Conservation (phyloP, 1,284 basidiomycete genomes). For the Sanghuangporus baumii region DNA sequence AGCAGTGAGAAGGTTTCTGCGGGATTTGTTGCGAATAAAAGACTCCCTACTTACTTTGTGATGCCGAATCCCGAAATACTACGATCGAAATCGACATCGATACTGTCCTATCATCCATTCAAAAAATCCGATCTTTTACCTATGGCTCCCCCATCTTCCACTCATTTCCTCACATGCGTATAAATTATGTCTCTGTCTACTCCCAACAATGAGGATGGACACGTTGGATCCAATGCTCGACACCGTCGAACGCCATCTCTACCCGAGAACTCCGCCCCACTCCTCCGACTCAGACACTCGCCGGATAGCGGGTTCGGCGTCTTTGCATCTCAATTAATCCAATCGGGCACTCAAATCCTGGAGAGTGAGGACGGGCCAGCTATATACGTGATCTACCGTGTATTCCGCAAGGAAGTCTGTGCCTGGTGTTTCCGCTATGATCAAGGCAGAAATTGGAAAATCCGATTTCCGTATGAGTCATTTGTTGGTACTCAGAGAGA, state of each 20-base stretch:
- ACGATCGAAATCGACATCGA: too few relatives aligned
- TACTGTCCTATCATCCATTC: too few relatives aligned
- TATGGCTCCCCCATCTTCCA: too few relatives aligned
- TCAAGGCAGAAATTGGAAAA: conserved; percentile 19
- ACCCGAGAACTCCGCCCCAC: background rate
- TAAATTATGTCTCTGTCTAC: too few relatives aligned
- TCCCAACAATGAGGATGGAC: too few relatives aligned
- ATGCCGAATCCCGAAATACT: too few relatives aligned
- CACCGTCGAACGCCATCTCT: background rate
- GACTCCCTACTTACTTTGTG: too few relatives aligned
- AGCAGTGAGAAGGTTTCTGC: too few relatives aligned
- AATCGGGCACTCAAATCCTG: conserved; percentile 1
- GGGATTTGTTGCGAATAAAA: too few relatives aligned
- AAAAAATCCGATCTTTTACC: too few relatives aligned
- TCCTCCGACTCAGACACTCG: conserved; percentile 1
- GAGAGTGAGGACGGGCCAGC: background rate
- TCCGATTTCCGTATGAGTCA: background rate
- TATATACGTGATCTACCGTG: conserved; percentile 17
- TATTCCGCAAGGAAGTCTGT: conserved; percentile 22
- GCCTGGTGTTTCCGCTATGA: conserved; percentile 23
- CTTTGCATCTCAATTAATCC: conserved; percentile 9
- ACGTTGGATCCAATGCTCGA: too few relatives aligned
- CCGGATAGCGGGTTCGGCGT: conserved; percentile 12
- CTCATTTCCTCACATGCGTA: too few relatives aligned
- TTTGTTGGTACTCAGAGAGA: background rate